Evolutionary conservation across 2,329 filamentous ascomycete genomes (phyloP), one percentile per base, ranked within the genome.

Genomic region (Pezizomycotina sp.): DNA sequence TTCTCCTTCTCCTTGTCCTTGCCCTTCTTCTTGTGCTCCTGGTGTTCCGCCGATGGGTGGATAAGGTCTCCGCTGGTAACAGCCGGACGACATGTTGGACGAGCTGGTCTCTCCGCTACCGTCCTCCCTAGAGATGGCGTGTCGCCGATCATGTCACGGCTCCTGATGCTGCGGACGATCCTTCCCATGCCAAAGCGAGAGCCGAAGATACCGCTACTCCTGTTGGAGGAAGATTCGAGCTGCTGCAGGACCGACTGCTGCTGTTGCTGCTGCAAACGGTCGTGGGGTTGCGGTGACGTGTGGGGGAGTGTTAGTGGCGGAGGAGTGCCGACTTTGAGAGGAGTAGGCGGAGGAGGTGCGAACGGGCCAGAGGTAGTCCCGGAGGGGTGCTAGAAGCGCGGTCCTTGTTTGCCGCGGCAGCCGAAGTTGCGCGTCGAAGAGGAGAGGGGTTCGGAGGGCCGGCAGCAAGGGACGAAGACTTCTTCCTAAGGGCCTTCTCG

Each of bases 41-140:
- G 9, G 23, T 33, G 34, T 27, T 44, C 40, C 22, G 22, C 8
- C 41, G 36, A 44, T 34, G 27, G 24, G 34, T 40, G 26, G 33
- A 39, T 37, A 21, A 28, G 27, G 32, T 44, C 41, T 18, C 41
- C 41, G 41, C 36, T 44, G n/a, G n/a, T n/a, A n/a, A n/a, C n/a
- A n/a, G n/a, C n/a, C n/a, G n/a, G n/a, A n/a, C n/a, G n/a, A n/a
- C n/a, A n/a, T n/a, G n/a, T n/a, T n/a, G n/a, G n/a, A 36, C 22
- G 41, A 44, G 31, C 41, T 40, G n/a, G 41, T 44, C 30, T 43
- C 40, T 12, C 35, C 39, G 23, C 20, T 27, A 31, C 36, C 20
- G 29, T 35, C 39, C 20, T 44, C 41, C 23, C 28, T 44, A 30
- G n/a, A n/a, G 41, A 36, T 32, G 33, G 36, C 34, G 40, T 40